A percentile compares a stretch with the other conserved stretches of the same genome.
phyloP scores from a whole-genome alignment of 1,284 basidiomycete genomes.

The Coriolopsis trogii region DNA sequence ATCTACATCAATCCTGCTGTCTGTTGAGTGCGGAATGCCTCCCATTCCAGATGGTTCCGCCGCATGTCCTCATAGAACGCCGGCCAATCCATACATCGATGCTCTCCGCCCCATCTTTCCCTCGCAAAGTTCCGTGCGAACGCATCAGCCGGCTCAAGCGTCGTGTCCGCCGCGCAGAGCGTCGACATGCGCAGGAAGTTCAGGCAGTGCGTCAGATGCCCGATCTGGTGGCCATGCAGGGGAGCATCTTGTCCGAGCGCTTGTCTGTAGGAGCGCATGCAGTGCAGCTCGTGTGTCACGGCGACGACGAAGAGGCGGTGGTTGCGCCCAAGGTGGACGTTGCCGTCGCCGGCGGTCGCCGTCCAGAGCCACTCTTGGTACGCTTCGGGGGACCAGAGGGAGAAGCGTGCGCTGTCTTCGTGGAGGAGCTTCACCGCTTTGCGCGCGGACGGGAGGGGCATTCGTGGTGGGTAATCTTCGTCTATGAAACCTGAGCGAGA shows the following conservation, averaged over 20 bases:
- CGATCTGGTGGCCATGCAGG: conserved; percentile 12
- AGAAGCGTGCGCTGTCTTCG: conserved; percentile 25
- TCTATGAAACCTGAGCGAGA: conserved; percentile 16
- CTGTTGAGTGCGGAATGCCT: conserved; percentile 5
- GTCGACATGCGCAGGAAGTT: conserved; percentile 37
- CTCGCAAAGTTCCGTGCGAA: conserved; percentile 14
- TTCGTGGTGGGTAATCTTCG: conserved; percentile 22
- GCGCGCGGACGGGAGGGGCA: conserved; percentile 19
- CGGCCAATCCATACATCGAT: conserved; percentile 22
- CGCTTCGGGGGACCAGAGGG: conserved; percentile 14
- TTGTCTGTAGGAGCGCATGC: conserved; percentile 25
- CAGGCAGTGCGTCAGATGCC: conserved; percentile 24
- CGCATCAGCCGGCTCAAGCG: conserved; percentile 34
- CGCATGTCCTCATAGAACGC: conserved; percentile 24
- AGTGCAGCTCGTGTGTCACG: conserved; percentile 31
- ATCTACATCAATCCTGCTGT: background rate
- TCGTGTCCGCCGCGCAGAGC: conserved; percentile 38
- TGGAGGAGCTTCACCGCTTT: conserved; percentile 15
- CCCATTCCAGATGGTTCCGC: conserved; percentile 19
- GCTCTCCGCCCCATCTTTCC: conserved; percentile 18
- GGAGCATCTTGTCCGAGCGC: conserved; percentile 20
- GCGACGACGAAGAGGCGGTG: conserved; percentile 26
- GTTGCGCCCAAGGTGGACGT: conserved; percentile 25
- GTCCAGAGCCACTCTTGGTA: conserved; percentile 27
- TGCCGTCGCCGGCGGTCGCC: conserved; percentile 26